Percentiles rank a stretch among this genome's conserved stretches.
Evolutionary conservation across 1,139 yeast species (phyloP).

Genomic region (Candida sp.): DNA sequence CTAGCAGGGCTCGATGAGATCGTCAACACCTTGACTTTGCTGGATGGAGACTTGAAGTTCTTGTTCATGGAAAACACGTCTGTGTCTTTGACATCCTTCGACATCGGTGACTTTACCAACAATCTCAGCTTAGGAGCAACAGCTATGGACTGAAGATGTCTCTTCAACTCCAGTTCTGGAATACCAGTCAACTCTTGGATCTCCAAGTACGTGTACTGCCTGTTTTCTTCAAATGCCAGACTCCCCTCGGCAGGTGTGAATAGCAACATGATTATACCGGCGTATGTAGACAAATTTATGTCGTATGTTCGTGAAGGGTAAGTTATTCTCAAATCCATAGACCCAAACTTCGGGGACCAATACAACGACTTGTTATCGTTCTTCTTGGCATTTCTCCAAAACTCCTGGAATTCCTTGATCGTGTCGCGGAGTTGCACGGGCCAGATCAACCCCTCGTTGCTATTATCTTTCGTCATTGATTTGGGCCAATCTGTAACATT

Average conservation of each 20-base stretch:
- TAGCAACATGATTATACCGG: conserved; percentile 76
- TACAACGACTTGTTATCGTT: conserved; percentile 76
- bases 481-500: conserved; percentile 57
- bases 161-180: conserved; percentile 70
- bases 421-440: conserved; percentile 42
- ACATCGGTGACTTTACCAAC: conserved; percentile 73
- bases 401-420: conserved; percentile 45
- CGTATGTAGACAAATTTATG: conserved; percentile 79
- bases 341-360: conserved; percentile 89
- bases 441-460: conserved; percentile 42
- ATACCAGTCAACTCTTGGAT: conserved; percentile 72
- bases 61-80: conserved; percentile 75
- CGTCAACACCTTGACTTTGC: conserved; percentile 79
- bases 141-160: conserved; percentile 85
- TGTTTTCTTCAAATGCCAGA: conserved; percentile 47
- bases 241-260: conserved; percentile 51
- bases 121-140: conserved; percentile 84
- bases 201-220: conserved; percentile 54
- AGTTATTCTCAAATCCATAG: conserved; percentile 63
- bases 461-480: conserved; percentile 58
- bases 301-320: conserved; percentile 76
- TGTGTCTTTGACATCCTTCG: conserved; percentile 64
- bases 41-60: conserved; percentile 71
- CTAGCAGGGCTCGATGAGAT: conserved; percentile 48
- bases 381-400: conserved; percentile 53